These are phyloP conservation scores for Fusarium verticillioides DNA, from an alignment of 2,329 filamentous ascomycete genomes.

Conservation along the genomic window DNA sequence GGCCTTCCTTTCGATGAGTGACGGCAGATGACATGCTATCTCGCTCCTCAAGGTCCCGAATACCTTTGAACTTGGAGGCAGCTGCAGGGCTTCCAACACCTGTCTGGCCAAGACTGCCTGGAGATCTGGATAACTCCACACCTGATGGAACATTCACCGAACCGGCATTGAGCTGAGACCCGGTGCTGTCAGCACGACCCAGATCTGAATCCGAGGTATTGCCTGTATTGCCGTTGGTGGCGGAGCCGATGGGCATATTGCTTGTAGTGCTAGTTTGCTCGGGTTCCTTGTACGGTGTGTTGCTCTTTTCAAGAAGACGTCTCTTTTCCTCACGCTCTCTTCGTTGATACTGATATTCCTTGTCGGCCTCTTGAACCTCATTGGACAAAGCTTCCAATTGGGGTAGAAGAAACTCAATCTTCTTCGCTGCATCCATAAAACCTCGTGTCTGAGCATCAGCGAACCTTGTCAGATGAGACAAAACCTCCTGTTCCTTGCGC, in stretches of 20 bases:
- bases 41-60: slow-evolving; percentile 90
- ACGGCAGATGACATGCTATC: slow-evolving; percentile 65
- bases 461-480: slow-evolving; percentile 94
- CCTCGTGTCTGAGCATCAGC: slow-evolving; percentile 88
- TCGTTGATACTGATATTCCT: slow-evolving; percentile 94
- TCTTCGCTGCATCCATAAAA: slow-evolving; percentile 86
- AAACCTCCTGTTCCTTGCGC: slow-evolving; percentile 96
- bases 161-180: slow-evolving; percentile 69
- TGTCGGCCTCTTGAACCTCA: slow-evolving; percentile 93
- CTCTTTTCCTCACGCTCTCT: slow-evolving; percentile 97
- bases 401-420: slow-evolving; percentile 85
- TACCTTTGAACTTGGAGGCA: slow-evolving; percentile 81
- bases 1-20: slow-evolving; percentile 86
- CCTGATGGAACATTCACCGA: slow-evolving; percentile 45
- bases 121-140: slow-evolving; percentile 65
- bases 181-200: slow-evolving; percentile 77
- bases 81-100: slow-evolving; percentile 63
- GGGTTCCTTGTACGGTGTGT: slow-evolving; percentile 76
- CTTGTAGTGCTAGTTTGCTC: slow-evolving; percentile 64
- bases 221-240: slow-evolving; percentile 58
- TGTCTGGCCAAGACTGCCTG: slow-evolving; percentile 62
- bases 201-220: slow-evolving; percentile 75
- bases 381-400: slow-evolving; percentile 88
- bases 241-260: slow-evolving; percentile 45
- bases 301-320: slow-evolving; percentile 88